These are phyloP conservation scores for Skeletonema marinoi DNA, from an alignment of 108 stramenopile species.

Conservation along the genomic window DNA sequence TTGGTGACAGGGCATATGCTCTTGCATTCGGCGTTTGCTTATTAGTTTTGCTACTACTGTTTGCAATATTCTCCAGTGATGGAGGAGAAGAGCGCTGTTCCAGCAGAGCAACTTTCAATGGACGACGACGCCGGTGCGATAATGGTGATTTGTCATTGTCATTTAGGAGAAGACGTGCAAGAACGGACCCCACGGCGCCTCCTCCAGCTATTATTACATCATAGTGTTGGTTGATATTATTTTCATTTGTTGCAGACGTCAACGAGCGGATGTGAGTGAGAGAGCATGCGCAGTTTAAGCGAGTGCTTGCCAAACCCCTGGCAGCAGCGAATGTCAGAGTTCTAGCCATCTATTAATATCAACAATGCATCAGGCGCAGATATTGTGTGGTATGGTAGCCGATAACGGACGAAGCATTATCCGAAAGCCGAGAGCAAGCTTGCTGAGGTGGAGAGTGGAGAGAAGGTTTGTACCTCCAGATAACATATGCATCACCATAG, in stretches of 20 bases:
- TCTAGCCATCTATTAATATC: background rate
- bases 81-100: constrained; percentile 42
- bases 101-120: constrained; percentile 39
- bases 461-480: too few relatives aligned
- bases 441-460: too few relatives aligned
- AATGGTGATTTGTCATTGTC: constrained; percentile 35
- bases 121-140: constrained; percentile 47
- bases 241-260: constrained; percentile 3
- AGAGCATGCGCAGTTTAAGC: background rate
- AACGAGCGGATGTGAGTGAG: background rate
- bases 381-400: too few relatives aligned
- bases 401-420: too few relatives aligned
- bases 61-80: constrained; percentile 2
- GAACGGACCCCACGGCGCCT: constrained; percentile 71
- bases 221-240: constrained; percentile 24
- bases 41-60: too few relatives aligned
- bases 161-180: constrained; percentile 59
- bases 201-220: constrained; percentile 84
- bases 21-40: constrained; percentile 74
- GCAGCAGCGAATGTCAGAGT: background rate
- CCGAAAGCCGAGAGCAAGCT: too few relatives aligned
- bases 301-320: background rate
- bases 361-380: too few relatives aligned
- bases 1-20: constrained; percentile 84
- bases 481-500: too few relatives aligned